Evolutionary conservation across 208 protist species (phyloP).

Genomic region (Leishmania tropica): DNA sequence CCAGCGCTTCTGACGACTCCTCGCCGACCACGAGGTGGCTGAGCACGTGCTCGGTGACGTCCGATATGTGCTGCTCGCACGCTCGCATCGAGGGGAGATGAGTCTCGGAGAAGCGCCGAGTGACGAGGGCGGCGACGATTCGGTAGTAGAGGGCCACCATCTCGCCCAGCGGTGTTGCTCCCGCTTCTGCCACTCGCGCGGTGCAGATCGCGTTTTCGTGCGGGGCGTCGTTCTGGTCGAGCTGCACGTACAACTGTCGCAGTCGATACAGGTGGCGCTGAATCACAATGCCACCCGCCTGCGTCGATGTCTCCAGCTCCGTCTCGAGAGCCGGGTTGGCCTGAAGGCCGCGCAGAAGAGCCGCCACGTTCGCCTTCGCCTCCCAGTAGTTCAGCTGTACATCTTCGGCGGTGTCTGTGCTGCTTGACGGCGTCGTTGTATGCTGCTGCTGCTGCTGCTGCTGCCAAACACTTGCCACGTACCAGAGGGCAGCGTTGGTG

Average conservation of each 20-base stretch:
- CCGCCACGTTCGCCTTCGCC: slow-evolving; percentile 16
- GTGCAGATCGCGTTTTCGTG: neutral
- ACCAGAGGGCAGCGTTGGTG: slow-evolving; percentile 26
- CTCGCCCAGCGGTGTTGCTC: slow-evolving; percentile 18
- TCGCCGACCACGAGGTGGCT: slow-evolving; percentile 12
- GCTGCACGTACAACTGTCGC: slow-evolving; percentile 15
- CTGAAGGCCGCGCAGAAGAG: slow-evolving; percentile 20
- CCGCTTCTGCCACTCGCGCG: neutral
- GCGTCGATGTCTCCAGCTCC: slow-evolving; percentile 14
- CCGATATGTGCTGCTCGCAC: slow-evolving; percentile 15
- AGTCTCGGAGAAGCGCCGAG: slow-evolving; percentile 19
- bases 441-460: neutral
- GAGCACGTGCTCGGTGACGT: slow-evolving; percentile 16
- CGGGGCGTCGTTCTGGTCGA: neutral
- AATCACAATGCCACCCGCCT: slow-evolving; percentile 17
- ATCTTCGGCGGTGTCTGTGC: neutral
- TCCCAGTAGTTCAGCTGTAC: slow-evolving; percentile 11
- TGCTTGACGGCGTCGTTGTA: neutral
- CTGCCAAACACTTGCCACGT: slow-evolving; percentile 2
- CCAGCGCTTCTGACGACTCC: slow-evolving; percentile 3
- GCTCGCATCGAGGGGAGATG: slow-evolving; percentile 26
- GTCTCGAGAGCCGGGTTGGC: slow-evolving; percentile 1
- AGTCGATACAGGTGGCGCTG: slow-evolving; percentile 25
- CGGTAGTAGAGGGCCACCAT: slow-evolving; percentile 38
- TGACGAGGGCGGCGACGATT: slow-evolving; percentile 34